phyloP scores from a whole-genome alignment of 352 stramenopile genomes.

The Globisporangium sylvaticum region DNA sequence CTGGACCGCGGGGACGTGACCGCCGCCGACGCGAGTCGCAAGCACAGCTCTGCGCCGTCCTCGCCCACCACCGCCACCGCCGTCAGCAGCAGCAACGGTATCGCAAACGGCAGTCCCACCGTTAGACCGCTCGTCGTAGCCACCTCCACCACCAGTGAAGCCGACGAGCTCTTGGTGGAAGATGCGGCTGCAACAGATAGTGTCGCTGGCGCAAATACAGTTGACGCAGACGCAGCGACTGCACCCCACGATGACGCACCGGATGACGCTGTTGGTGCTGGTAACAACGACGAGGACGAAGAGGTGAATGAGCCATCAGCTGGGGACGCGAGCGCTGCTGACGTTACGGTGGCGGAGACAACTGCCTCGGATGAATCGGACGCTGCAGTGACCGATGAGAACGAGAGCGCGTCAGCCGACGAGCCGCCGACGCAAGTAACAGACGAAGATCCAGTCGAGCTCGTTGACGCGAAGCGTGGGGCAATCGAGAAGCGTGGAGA shows the following conservation, averaged over 20 bases:
- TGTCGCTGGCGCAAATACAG: neutral
- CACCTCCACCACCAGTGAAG: neutral
- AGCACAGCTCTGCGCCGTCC: neutral
- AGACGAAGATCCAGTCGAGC: neutral
- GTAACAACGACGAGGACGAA: neutral
- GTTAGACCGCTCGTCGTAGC: neutral
- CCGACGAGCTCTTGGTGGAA: neutral
- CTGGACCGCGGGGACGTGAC: slow-evolving; percentile 3
- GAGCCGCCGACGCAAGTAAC: neutral
- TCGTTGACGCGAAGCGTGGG: neutral
- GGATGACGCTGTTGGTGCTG: neutral
- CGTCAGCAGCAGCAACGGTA: neutral
- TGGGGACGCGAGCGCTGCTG: neutral
- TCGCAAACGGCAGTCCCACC: neutral
- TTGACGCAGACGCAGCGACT: neutral
- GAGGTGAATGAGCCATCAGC: neutral
- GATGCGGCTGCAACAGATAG: neutral
- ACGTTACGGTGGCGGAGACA: neutral
- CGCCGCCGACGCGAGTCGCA: neutral
- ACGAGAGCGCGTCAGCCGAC: slow-evolving; percentile 2
- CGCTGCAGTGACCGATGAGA: slow-evolving; percentile 5
- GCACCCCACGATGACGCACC: neutral
- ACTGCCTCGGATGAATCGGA: slow-evolving; percentile 12
- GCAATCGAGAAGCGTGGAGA: neutral
- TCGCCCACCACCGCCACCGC: neutral